Base-by-base conservation (phyloP, 768 basidiomycete species). In the Solioccasus polychromus region DNA sequence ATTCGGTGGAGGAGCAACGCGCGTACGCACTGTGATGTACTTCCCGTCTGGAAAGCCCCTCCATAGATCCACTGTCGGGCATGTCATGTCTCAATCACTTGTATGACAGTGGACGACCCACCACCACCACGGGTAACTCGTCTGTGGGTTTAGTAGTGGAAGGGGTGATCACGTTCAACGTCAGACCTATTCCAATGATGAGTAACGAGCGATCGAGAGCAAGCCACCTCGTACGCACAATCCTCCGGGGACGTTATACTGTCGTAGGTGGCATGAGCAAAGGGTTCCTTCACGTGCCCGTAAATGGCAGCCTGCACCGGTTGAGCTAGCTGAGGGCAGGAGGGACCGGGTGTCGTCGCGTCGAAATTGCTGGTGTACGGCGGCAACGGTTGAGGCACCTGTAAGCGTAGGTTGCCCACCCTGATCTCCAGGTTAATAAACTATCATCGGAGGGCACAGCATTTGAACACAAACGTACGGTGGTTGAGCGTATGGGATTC, bases 61-160 rank as follows among this genome's bases (percentile, higher is more conserved):
- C 66, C 64, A 39, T 52, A 63, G 30, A 70, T 55, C 58, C 62
- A 72, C 68, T 70, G 7, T 36, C 22, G 3, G 2, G 17, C n/a
- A n/a, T n/a, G n/a, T 34, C 4, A 1, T 8, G 3, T 5, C 9
- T 35, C 3, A 34, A 39, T 9, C 10, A 5, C 9, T 8, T 17
- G 4, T 8, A 23, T 4, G 25, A 32, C 14, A 31, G 1, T 3
- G 1, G 17, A 35, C 22, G 2, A 68, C 77, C 35, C 59, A 80
- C 79, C 25, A 73, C 76, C 18, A 78, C 63, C 8, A 83, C 77
- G 2, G 81, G 80, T 4, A 81, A 62, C 41, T 74, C 74, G 10
- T 71, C 71, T 0, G 54, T 54, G 2, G 72, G 43, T 0, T 68
- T 71, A 1, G 74, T 68, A 25, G 48, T 57, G 2, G 62, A 56